Percentiles rank a stretch among this genome's conserved stretches.
These are phyloP conservation scores for Forsythia viridissima DNA, from an alignment of 257 asterid species.

Conservation along the genomic window DNA sequence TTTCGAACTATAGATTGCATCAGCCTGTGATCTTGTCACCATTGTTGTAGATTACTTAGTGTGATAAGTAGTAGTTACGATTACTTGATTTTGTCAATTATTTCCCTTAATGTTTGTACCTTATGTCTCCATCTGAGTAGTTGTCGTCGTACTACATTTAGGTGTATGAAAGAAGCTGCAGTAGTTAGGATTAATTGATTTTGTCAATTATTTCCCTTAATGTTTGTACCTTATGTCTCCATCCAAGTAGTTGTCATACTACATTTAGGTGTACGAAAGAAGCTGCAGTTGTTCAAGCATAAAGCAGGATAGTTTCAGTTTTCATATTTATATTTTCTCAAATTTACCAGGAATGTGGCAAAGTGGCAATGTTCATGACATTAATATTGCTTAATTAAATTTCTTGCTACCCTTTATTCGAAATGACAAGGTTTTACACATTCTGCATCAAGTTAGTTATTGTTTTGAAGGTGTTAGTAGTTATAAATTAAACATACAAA, in stretches of 20 bases:
- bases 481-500: too few species aligned
- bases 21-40: background rate
- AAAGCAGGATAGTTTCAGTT: background rate
- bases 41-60: too few species aligned
- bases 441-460: too few species aligned
- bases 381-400: background rate
- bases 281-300: background rate
- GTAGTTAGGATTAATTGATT: too few species aligned
- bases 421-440: too few species aligned
- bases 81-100: background rate
- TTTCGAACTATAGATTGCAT: background rate
- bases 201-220: background rate
- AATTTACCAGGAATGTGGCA: background rate
- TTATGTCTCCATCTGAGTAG: background rate
- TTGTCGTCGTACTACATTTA: background rate
- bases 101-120: background rate
- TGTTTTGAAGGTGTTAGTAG: too few species aligned
- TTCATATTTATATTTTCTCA: background rate
- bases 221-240: background rate
- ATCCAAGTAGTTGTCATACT: background rate
- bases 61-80: background rate
- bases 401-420: background rate
- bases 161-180: background rate
- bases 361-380: background rate
- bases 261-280: background rate